These are phyloP conservation scores for Martiniozyma abietophila DNA, from an alignment of 805 yeast genomes.

Conservation along the genomic window DNA sequence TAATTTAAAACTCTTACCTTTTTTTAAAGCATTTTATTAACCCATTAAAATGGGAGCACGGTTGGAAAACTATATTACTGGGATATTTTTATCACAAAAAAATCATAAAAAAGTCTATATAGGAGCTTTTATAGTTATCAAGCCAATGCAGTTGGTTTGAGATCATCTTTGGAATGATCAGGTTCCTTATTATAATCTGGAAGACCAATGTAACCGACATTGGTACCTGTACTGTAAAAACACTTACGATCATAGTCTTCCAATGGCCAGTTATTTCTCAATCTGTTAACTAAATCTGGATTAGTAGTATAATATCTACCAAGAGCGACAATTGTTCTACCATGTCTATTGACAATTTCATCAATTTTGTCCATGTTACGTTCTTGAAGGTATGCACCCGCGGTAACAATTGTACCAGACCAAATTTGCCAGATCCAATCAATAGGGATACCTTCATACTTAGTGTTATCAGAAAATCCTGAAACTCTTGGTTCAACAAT, in stretches of 20 bases:
- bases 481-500: conserved; percentile 67
- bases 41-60: too few relatives aligned
- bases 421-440: conserved; percentile 14
- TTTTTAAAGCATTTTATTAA: too few relatives aligned
- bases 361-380: conserved; percentile 13
- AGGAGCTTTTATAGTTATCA: too few relatives aligned
- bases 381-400: conserved; percentile 21
- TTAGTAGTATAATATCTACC: conserved; percentile 34
- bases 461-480: conserved; percentile 23
- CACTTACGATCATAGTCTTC: conserved; percentile 30
- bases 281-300: conserved; percentile 33
- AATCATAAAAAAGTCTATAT: too few relatives aligned
- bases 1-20: too few relatives aligned
- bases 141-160: conserved; percentile 9
- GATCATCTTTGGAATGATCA: conserved; percentile 10
- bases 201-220: conserved; percentile 12
- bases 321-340: conserved; percentile 35
- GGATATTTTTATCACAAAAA: too few relatives aligned
- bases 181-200: conserved; percentile 9
- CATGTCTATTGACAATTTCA: conserved; percentile 19
- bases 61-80: too few relatives aligned
- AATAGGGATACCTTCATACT: conserved; percentile 7
- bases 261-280: conserved; percentile 28
- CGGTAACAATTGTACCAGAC: conserved; percentile 18
- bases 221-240: conserved; percentile 25